Percentiles rank a stretch among this genome's conserved stretches.
Evolutionary conservation across 768 basidiomycete species (phyloP).

Genomic region (Strobilomyces dryophilus): DNA sequence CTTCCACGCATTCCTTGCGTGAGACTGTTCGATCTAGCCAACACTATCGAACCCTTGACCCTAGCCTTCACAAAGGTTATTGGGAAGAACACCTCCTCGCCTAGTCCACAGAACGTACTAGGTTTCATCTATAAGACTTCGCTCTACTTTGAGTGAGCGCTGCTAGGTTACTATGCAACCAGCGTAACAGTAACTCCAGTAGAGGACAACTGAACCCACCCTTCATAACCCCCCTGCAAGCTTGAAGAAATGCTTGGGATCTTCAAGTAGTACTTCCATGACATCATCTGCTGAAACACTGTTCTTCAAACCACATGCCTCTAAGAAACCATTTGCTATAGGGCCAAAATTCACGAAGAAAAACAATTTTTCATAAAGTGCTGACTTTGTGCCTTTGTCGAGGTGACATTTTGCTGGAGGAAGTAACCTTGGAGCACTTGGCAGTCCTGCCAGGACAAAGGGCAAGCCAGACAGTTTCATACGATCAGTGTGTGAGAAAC

Average conservation of each 20-base stretch:
- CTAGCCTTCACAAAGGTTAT: too few relatives aligned
- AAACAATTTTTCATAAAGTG: constrained; percentile 72
- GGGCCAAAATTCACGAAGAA: constrained; percentile 81
- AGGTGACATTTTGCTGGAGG: constrained; percentile 63
- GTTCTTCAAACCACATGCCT: constrained; percentile 75
- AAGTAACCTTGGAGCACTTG: constrained; percentile 34
- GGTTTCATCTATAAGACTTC: too few relatives aligned
- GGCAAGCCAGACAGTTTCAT: constrained; percentile 46
- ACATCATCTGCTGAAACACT: constrained; percentile 81
- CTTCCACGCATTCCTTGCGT: too few relatives aligned
- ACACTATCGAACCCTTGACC: too few relatives aligned
- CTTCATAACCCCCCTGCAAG: constrained; percentile 58
- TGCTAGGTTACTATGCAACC: too few relatives aligned
- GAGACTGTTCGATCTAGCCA: too few relatives aligned
- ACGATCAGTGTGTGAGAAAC: constrained; percentile 49
- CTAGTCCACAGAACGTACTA: too few relatives aligned
- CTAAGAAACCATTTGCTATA: constrained; percentile 74
- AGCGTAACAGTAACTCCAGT: background rate
- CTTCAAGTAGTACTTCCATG: constrained; percentile 54
- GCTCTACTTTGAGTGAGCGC: too few relatives aligned
- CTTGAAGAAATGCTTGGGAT: constrained; percentile 64
- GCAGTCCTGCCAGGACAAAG: constrained; percentile 56
- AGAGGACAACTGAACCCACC: constrained; percentile 39
- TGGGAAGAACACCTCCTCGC: too few relatives aligned
- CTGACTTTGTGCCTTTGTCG: constrained; percentile 42